A percentile compares a stretch with the other conserved stretches of the same genome.
Evolutionary conservation across 345 rosid genomes (phyloP).

Genomic region (Conringia planisiliqua): DNA sequence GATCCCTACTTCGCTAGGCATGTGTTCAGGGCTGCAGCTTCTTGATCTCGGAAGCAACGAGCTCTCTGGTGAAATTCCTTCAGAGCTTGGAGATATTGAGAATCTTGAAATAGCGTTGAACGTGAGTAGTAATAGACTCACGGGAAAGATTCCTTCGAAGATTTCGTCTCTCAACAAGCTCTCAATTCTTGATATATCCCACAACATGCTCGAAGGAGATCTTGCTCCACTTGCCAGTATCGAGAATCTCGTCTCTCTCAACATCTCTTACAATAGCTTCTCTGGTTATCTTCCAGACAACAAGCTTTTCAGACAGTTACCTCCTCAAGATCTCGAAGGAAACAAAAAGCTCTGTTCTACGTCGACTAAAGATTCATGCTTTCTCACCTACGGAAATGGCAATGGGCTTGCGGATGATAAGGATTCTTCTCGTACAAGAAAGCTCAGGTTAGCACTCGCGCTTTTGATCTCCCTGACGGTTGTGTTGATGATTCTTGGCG

Average conservation of each 20-base stretch:
- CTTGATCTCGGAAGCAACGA: constrained; percentile 85
- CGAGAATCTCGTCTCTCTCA: constrained; percentile 77
- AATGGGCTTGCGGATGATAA: constrained; percentile 35
- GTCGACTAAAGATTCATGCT: constrained; percentile 57
- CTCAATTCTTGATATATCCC: constrained; percentile 74
- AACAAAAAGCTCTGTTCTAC: constrained; percentile 70
- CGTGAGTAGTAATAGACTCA: constrained; percentile 73
- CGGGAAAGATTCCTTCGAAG: constrained; percentile 70
- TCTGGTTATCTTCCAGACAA: constrained; percentile 86
- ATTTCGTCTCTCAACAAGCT: constrained; percentile 78
- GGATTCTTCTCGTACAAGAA: constrained; percentile 43
- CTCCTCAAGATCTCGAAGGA: constrained; percentile 52
- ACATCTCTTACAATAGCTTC: constrained; percentile 79
- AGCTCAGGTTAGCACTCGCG: constrained; percentile 70
- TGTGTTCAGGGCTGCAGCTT: constrained; percentile 75
- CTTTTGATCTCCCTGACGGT: constrained; percentile 64
- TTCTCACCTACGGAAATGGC: constrained; percentile 36
- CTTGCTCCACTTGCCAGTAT: constrained; percentile 55
- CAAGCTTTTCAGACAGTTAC: constrained; percentile 68
- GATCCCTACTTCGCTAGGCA: constrained; percentile 66
- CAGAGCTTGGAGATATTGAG: constrained; percentile 62
- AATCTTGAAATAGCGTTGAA: constrained; percentile 88
- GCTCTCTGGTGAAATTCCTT: constrained; percentile 67
- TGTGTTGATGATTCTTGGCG: constrained; percentile 69
- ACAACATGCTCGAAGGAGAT: constrained; percentile 72